Conservation (phyloP, 208 protist species). For the Trypanosoma boissoni region DNA sequence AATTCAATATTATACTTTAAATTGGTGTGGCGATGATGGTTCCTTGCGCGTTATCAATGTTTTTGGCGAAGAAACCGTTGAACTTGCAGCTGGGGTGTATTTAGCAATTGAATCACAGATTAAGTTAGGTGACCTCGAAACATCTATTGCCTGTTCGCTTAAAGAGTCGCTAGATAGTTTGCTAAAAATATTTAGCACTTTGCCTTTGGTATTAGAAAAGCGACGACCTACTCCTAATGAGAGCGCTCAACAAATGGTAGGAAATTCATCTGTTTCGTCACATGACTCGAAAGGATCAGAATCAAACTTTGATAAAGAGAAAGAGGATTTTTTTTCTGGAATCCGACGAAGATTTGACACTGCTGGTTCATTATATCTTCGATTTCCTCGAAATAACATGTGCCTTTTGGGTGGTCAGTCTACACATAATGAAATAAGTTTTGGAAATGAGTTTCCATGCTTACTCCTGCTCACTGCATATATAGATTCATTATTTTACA, state of each 20-base stretch:
- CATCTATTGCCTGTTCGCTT: background rate
- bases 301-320: slow-evolving; percentile 26
- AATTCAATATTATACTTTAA: slow-evolving; percentile 32
- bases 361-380: slow-evolving; percentile 21
- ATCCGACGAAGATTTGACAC: slow-evolving; percentile 22
- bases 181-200: slow-evolving; percentile 15
- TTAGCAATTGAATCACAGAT: slow-evolving; percentile 29
- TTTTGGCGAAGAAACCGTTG: slow-evolving; percentile 28
- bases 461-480: slow-evolving; percentile 41
- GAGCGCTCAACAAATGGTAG: background rate
- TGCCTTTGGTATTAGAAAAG: slow-evolving; percentile 16
- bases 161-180: slow-evolving; percentile 18
- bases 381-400: slow-evolving; percentile 42
- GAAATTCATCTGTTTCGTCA: background rate
- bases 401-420: slow-evolving; percentile 31
- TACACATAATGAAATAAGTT: slow-evolving; percentile 22
- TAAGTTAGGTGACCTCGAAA: slow-evolving; percentile 16
- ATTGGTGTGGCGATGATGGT: slow-evolving; percentile 37
- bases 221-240: background rate
- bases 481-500: slow-evolving; percentile 46
- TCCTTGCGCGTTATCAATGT: slow-evolving; percentile 26
- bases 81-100: slow-evolving; percentile 28
- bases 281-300: background rate
- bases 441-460: slow-evolving; percentile 66
- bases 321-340: slow-evolving; percentile 41